Evolutionary conservation across 2,329 filamentous ascomycete genomes (phyloP).

Genomic region (Aspergillus niger): DNA sequence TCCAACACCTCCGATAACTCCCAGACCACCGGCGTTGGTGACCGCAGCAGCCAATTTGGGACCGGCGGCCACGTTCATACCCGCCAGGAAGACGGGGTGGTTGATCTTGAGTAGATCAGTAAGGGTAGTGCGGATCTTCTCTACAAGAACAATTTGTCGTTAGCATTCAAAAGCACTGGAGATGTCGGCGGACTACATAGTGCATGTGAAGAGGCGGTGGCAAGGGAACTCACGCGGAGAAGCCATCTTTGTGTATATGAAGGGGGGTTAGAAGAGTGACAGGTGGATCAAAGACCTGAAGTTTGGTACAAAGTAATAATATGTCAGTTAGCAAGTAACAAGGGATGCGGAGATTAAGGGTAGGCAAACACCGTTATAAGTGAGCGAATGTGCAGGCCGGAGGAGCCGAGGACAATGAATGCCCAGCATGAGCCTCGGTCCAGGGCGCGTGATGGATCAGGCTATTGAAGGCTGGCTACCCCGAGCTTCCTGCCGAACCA

Average conservation of each 20-base stretch:
- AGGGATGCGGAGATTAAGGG: not conserved
- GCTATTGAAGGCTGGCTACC: not conserved
- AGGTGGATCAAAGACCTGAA: constrained; percentile 10
- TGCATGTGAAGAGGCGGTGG: constrained; percentile 17
- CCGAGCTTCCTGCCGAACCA: constrained; percentile 7
- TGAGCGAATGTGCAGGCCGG: constrained; percentile 1
- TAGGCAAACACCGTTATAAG: constrained; percentile 15
- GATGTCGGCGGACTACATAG: constrained; percentile 19
- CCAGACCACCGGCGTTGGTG: constrained; percentile 92
- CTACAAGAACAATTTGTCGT: constrained; percentile 48
- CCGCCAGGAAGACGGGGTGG: constrained; percentile 91
- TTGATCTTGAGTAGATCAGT: constrained; percentile 98
- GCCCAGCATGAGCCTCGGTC: constrained; percentile 19
- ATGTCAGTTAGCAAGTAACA: not conserved
- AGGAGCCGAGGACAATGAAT: constrained; percentile 17
- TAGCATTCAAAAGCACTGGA: not conserved
- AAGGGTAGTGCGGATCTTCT: constrained; percentile 84
- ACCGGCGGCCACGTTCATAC: constrained; percentile 98
- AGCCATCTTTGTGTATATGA: constrained; percentile 58
- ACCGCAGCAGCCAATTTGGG: constrained; percentile 95
- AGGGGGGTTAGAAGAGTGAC: constrained; percentile 7
- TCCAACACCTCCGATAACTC: constrained; percentile 86
- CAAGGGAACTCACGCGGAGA: constrained; percentile 69
- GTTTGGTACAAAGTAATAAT: not conserved
- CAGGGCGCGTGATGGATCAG: not conserved